A percentile compares a stretch with the other conserved stretches of the same genome.
Evolutionary conservation across 441 rosid species (phyloP).

Genomic region (Corymbia calophylla): DNA sequence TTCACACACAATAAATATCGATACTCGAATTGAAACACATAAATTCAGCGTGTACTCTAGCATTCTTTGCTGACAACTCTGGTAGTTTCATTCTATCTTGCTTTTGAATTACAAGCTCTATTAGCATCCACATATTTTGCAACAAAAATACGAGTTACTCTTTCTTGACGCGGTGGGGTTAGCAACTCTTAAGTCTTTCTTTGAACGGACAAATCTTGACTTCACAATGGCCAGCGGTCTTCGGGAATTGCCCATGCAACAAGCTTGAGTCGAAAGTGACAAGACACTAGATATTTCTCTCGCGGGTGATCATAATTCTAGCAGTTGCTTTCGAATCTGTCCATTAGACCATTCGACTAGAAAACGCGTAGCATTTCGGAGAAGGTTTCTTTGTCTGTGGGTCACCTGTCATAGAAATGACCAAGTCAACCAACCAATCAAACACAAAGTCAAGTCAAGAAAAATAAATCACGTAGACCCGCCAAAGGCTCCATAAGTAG

Average conservation of each 20-base stretch:
- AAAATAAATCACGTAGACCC: background rate
- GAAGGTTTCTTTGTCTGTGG: background rate
- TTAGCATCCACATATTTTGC: rapidly evolving
- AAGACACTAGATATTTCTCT: background rate
- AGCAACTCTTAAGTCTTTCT: background rate
- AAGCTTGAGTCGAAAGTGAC: background rate
- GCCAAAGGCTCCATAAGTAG: background rate
- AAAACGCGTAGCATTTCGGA: background rate
- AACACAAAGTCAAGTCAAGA: background rate
- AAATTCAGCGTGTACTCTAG: rapidly evolving
- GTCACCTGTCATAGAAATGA: background rate
- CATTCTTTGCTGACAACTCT: rapidly evolving
- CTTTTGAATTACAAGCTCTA: no score
- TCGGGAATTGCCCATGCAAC: background rate
- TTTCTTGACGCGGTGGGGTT: background rate
- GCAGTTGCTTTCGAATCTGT: background rate
- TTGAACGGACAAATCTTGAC: background rate
- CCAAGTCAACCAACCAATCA: background rate
- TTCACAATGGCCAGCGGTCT: background rate
- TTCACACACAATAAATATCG: no score
- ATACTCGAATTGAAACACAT: rapidly evolving
- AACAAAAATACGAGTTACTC: background rate
- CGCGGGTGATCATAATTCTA: background rate
- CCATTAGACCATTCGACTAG: background rate
- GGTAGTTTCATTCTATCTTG: background rate